These are phyloP conservation scores for Ophiostoma montium DNA, from an alignment of 2,329 filamentous ascomycete species.

Conservation along the genomic window DNA sequence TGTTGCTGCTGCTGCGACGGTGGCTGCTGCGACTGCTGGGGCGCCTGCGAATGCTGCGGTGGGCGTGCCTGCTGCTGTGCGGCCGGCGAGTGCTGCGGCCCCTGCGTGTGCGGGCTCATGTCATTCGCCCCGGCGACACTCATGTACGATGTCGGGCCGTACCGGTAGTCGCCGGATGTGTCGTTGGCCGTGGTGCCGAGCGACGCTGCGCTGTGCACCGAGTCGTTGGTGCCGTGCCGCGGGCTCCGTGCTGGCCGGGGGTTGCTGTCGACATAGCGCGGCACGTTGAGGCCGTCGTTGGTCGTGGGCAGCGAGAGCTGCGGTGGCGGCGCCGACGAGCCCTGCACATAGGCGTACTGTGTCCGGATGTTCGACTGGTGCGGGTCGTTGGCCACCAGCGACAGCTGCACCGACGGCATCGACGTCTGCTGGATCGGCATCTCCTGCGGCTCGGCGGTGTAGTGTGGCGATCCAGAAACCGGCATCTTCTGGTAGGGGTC, in stretches of 20 bases:
- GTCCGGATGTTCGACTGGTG: constrained; percentile 34
- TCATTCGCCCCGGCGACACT: constrained; percentile 22
- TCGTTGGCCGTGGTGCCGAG: constrained; percentile 30
- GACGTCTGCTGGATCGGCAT: constrained; percentile 37
- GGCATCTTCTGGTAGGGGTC: constrained; percentile 41
- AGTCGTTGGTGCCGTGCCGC: constrained; percentile 38
- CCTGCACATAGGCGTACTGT: constrained; percentile 40
- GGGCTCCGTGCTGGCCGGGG: constrained; percentile 42
- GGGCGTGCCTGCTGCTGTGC: background rate
- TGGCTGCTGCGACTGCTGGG: background rate
- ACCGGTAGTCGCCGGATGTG: constrained; percentile 40
- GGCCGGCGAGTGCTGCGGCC: constrained; percentile 4
- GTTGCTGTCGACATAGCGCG: constrained; percentile 42
- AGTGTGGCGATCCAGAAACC: constrained; percentile 32
- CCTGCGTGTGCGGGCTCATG: constrained; percentile 21
- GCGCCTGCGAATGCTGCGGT: background rate
- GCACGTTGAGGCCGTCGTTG: constrained; percentile 31
- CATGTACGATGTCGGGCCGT: constrained; percentile 32
- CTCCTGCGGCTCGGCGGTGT: constrained; percentile 37
- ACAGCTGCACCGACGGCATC: constrained; percentile 39
- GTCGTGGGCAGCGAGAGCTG: constrained; percentile 32
- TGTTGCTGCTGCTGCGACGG: background rate
- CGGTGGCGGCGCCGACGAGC: constrained; percentile 34
- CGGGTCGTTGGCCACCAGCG: constrained; percentile 34
- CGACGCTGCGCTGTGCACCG: constrained; percentile 35